phyloP scores from a whole-genome alignment of 306 rosid genomes.

The Quercus berberidifolia region DNA sequence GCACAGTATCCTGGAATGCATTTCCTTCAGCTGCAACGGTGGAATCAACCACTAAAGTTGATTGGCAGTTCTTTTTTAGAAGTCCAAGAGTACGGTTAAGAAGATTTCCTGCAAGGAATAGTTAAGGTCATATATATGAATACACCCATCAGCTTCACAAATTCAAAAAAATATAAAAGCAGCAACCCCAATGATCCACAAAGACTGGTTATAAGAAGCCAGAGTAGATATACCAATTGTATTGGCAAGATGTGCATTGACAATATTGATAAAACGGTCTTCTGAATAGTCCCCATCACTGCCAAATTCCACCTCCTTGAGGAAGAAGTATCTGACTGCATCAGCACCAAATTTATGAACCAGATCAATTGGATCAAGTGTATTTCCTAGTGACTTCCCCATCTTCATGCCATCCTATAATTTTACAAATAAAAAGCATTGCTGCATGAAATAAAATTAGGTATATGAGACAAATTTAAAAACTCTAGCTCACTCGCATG shows the following conservation, averaged over 20 bases:
- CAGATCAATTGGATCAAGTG: constrained; percentile 94
- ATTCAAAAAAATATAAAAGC: not conserved
- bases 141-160: constrained; percentile 1
- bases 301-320: constrained; percentile 93
- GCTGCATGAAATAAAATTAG: constrained; percentile 68
- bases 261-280: constrained; percentile 84
- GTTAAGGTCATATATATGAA: constrained; percentile 11
- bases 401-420: constrained; percentile 99
- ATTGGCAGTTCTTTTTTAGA: constrained; percentile 83
- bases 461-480: constrained; percentile 38
- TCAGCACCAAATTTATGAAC: constrained; percentile 80
- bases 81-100: constrained; percentile 92
- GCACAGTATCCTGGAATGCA: constrained; percentile 62
- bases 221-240: constrained; percentile 62
- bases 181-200: not conserved
- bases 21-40: constrained; percentile 70
- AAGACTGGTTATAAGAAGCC: constrained; percentile 15
- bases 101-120: constrained; percentile 72
- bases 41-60: constrained; percentile 75
- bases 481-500: constrained; percentile 12
- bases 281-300: constrained; percentile 93
- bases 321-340: constrained; percentile 94
- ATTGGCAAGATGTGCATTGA: constrained; percentile 98
- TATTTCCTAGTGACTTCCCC: constrained; percentile 96
- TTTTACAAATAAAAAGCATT: constrained; percentile 57